Evolutionary conservation across 116 monocot genomes (phyloP), one percentile per base, ranked within the genome.

Genomic region (Cymodocea nodosa): DNA sequence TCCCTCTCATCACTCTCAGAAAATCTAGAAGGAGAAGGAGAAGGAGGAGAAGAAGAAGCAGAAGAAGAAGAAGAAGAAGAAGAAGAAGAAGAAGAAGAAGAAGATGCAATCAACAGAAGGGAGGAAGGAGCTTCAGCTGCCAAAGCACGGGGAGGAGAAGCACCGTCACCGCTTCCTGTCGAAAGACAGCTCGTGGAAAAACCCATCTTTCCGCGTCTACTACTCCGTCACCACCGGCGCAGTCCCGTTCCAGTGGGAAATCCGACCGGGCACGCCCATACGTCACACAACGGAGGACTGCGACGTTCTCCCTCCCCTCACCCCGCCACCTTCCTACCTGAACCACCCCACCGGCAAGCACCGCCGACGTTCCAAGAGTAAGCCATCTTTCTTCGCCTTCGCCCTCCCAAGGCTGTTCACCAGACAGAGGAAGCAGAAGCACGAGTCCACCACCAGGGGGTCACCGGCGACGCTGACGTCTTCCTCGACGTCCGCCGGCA

Each of bases 161-260:
- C 77, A 80, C 63, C 71, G 64, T 69, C 48, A 66, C 6, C 71
- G 78, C 62, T 59, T 84, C 34, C 65, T 90, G 37, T 73, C 79
- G 22, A 81, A 73, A 61, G 86, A 86, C 73, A 77, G 49, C 76
- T 81, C 90, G 50, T 13, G 36, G 2, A 68, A 73, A 3, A 73
- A 75, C 50, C 73, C 84, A 13, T 90, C 90, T 35, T 79, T 81
- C 75, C 58, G 85, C 6, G 79, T 79, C 55, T 87, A 87, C 82
- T 82, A 89, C 56, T 82, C 78, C 5, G 82, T 64, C 3, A 73
- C 81, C n/a, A 19, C 79, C 5, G 77, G 82, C 3, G 25, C 79
- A 6, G 82, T 89, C 1, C 89, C 89, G 5, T 89, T 89, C 75
- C 0, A 69, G 10, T 89, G 89, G 89, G 89, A 89, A 67, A 83